Base-by-base conservation (phyloP, 164 flowering plant species). In the Sextonia rubra region DNA sequence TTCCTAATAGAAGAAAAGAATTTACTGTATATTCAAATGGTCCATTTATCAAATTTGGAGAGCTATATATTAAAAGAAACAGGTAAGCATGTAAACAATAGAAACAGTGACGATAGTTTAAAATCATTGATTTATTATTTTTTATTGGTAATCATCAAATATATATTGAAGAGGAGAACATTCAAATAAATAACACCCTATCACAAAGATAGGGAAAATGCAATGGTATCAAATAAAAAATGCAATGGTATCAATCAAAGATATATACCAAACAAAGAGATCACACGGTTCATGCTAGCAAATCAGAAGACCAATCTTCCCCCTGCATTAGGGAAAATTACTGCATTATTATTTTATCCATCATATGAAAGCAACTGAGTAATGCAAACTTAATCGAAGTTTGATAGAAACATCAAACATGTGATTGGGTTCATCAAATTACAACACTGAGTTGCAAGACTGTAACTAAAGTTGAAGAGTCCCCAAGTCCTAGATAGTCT, bases 401-500 rank as follows among this genome's bases (percentile, higher is more conserved):
- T 37, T 37, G 44, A 30, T 18, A 12, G 47, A 64, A 26, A 15
- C 64, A 27, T 27, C 47, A 32, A 64, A 64, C 68, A 12, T 30
- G 68, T 37, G 29, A 64, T 64, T 64, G 65, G 18, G 23, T n/a
- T 27, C 68, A 27, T 64, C 47, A 14, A 20, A 64, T 64, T 25
- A 17, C 12, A 25, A 25, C 12, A 27, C 17, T 23, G 26, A 61
- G 29, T 24, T 61, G 26, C 15, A 61, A 23, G 64, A 61, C 12
- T 1, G 30, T 61, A 25, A 61, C 64, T 1, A 6, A 25, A 61
- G 64, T 27, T 61, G 64, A 22, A 9, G 24, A 23, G 64, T 12
- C 61, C 14, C 18, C 47, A 27, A 14, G 17, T 3, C 18, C 26
- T 11, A 20, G 3, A 30, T 64, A 14, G 29, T 15, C 30, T 64